Evolutionary conservation across 345 rosid species (phyloP), one percentile per base, ranked within the genome.

Genomic region (Lepidium africanum): DNA sequence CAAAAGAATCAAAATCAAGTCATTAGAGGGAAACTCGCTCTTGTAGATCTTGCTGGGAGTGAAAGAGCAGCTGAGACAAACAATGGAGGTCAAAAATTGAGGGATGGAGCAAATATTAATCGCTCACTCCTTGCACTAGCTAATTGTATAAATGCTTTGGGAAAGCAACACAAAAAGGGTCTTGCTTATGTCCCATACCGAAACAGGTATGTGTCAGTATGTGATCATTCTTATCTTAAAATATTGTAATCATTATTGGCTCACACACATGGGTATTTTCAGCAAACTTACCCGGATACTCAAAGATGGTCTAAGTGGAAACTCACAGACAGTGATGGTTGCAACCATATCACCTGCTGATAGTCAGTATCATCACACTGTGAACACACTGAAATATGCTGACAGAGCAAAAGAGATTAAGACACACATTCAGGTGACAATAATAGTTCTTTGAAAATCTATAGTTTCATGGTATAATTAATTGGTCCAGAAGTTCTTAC

Each of bases 1-100:
- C 92, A 85, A 77, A 85, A 70, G 79, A 93, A 82, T 78, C 84
- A 52, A 37, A 86, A 88, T 81, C 97, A 88, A 75, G 82, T 90
- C 42, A 76, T 90, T 81, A 80, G 66, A 76, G 97, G 97, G 68
- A 93, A 93, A 78, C 94, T 93, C 59, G 93, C 98, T 53, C 98
- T 93, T 72, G 98, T 93, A 52, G 98, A 93, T 81, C 98, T 93
- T 77, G 98, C 98, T 67, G 97, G 98, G 39, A 93, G 97, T 81
- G 98, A 93, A 80, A 81, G 97, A 76, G 94, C 98, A 56, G 85
- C 97, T 54, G 98, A 93, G 80, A 87, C 97, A 25, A 93, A 93
- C 73, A 87, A 75, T 54, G 93, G 88, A 25, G 98, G 97, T 59
- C 90, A 87, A 73, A 93, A 93, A 81, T 82, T 93, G 59, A 88